Percentiles rank a stretch among this genome's conserved stretches.
These are phyloP conservation scores for Bondarzewia mesenterica DNA, from an alignment of 1,284 basidiomycete genomes.

Conservation along the genomic window DNA sequence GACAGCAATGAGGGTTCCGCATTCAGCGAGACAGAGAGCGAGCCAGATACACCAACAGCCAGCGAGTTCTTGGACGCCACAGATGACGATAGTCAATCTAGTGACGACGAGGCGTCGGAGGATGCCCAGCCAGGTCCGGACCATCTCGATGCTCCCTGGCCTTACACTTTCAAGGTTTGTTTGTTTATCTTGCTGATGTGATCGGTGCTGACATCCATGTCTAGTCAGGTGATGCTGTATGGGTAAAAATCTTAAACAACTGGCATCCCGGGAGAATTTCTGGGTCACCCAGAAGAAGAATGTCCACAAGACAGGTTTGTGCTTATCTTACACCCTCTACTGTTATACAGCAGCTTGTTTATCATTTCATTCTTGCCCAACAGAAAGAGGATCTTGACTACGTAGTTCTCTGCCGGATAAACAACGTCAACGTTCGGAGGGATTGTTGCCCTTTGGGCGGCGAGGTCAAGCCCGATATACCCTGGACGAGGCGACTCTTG, in stretches of 20 bases:
- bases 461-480: conserved; percentile 51
- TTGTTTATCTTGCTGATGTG: neutral
- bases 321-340: conserved; percentile 3
- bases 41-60: no score
- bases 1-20: neutral
- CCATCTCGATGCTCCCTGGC: conserved; percentile 45
- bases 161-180: conserved; percentile 44
- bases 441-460: conserved; percentile 54
- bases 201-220: conserved; percentile 5
- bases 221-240: conserved; percentile 41
- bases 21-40: neutral
- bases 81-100: neutral
- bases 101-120: conserved; percentile 3
- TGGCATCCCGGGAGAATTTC: conserved; percentile 43
- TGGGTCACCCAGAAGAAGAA: conserved; percentile 32
- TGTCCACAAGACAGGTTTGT: conserved; percentile 37
- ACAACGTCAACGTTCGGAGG: conserved; percentile 35
- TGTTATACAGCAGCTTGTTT: conserved; percentile 5
- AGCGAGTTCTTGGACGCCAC: neutral
- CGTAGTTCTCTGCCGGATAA: conserved; percentile 31
- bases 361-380: neutral
- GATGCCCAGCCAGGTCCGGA: conserved; percentile 26
- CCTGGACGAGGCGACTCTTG: conserved; percentile 31
- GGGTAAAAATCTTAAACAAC: conserved; percentile 40
- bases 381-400: conserved; percentile 43